Conservation (phyloP, 306 rosid genomes). For the Urtica urens region DNA sequence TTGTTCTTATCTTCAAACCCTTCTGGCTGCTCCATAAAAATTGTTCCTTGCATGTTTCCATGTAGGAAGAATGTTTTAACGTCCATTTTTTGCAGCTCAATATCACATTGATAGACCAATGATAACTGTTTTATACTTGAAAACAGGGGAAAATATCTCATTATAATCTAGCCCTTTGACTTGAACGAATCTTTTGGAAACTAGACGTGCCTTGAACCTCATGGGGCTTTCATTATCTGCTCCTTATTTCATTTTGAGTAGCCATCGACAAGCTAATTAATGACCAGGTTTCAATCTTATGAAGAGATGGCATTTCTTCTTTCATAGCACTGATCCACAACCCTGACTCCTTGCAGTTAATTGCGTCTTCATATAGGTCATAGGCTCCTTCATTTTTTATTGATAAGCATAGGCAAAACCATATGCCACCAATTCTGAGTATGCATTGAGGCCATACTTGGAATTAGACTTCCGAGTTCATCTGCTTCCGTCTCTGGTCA, state of each 20-base stretch:
- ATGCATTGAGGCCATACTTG: too few species aligned
- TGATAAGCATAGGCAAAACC: too few species aligned
- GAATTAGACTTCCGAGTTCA: too few species aligned
- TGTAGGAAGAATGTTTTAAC: neutral
- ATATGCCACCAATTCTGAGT: too few species aligned
- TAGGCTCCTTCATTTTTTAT: too few species aligned
- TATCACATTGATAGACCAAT: neutral
- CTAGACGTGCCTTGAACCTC: neutral
- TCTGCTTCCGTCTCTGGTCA: too few species aligned
- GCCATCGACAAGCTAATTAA: neutral
- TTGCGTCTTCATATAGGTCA: too few species aligned
- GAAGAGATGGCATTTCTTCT: neutral
- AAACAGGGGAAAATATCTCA: neutral
- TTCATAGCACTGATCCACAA: neutral
- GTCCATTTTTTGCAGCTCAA: neutral
- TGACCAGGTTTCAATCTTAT: neutral
- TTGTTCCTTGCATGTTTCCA: too few species aligned
- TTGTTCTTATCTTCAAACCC: neutral
- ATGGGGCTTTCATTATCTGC: neutral
- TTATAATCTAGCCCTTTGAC: neutral
- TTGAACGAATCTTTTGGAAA: neutral
- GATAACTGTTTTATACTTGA: neutral
- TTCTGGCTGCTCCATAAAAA: neutral
- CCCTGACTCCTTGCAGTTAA: too few species aligned
- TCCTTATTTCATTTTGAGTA: neutral